Evolutionary conservation across 2,329 filamentous ascomycete genomes (phyloP).

Genomic region (Salinomyces thailandicus): DNA sequence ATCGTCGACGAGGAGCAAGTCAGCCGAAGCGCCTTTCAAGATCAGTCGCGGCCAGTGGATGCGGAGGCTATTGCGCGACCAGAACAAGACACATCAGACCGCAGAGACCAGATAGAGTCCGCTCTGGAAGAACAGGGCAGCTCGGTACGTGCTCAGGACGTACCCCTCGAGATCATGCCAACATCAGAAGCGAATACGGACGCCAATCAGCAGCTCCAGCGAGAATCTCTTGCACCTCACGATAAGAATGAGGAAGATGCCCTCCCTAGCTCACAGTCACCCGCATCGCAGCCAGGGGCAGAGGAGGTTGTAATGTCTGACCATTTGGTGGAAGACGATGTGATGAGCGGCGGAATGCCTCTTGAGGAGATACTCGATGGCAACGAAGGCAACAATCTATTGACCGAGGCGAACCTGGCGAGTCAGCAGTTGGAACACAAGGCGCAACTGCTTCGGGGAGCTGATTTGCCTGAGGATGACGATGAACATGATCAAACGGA

Average conservation of each 20-base stretch:
- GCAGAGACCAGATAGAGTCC: too few relatives aligned
- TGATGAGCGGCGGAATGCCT: conserved; percentile 6
- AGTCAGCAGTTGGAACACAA: conserved; percentile 21
- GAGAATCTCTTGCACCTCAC: conserved; percentile 5
- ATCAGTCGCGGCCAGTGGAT: too few relatives aligned
- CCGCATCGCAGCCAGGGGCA: background rate
- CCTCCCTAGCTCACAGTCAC: background rate
- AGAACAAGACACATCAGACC: too few relatives aligned
- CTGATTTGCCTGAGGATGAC: conserved; percentile 23
- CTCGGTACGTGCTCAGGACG: too few relatives aligned
- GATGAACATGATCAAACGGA: conserved; percentile 19
- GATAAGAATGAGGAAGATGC: background rate
- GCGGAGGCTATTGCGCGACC: too few relatives aligned
- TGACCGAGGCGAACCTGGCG: conserved; percentile 26
- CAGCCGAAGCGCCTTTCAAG: too few relatives aligned
- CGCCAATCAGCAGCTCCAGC: conserved; percentile 13
- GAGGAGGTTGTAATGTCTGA: conserved; percentile 5
- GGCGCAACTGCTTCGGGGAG: conserved; percentile 12
- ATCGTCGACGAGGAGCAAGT: too few relatives aligned
- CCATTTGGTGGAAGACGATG: conserved; percentile 7
- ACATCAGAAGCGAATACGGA: conserved; percentile 16
- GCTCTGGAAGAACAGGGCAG: too few relatives aligned
- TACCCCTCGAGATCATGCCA: too few relatives aligned
- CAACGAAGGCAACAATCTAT: conserved; percentile 4
- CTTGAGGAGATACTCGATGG: conserved; percentile 2